Evolutionary conservation across 768 basidiomycete species (phyloP).

Genomic region (Brasilioporus rufonigricans): DNA sequence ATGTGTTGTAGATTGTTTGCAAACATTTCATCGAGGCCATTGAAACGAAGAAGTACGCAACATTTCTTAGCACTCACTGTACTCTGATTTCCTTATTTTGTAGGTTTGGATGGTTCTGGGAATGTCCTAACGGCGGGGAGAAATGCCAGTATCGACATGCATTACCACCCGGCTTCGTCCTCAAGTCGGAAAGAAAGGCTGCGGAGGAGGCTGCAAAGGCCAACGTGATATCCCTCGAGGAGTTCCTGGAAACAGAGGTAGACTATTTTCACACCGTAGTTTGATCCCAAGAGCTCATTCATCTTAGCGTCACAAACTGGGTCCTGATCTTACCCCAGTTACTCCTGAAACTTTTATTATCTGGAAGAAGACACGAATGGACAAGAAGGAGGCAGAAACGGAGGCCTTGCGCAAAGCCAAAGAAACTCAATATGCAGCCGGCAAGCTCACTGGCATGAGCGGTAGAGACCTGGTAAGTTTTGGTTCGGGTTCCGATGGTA

Average conservation of each 20-base stretch:
- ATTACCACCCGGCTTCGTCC: constrained; percentile 91
- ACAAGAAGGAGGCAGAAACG: constrained; percentile 90
- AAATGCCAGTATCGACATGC: constrained; percentile 94
- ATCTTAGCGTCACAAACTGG: constrained; percentile 88
- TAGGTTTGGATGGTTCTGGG: constrained; percentile 95
- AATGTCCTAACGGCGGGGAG: constrained; percentile 80
- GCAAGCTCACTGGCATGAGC: constrained; percentile 91
- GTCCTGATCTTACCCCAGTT: constrained; percentile 86
- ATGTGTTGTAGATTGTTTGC: constrained; percentile 79
- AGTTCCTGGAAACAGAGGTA: constrained; percentile 97
- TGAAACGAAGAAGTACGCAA: constrained; percentile 72
- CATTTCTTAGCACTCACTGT: background rate
- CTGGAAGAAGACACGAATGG: constrained; percentile 94
- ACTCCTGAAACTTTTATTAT: constrained; percentile 86
- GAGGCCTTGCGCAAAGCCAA: constrained; percentile 83
- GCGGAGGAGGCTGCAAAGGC: constrained; percentile 88
- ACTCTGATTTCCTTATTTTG: background rate
- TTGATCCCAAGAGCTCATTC: background rate
- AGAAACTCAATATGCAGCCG: constrained; percentile 75
- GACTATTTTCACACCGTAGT: constrained; percentile 13
- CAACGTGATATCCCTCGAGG: constrained; percentile 87
- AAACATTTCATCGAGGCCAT: constrained; percentile 97
- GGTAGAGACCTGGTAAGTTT: constrained; percentile 85
- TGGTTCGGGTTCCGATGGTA: background rate
- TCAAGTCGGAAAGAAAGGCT: constrained; percentile 92